Conservation (phyloP, 2,329 filamentous ascomycete genomes). For the Curvularia sp. region DNA sequence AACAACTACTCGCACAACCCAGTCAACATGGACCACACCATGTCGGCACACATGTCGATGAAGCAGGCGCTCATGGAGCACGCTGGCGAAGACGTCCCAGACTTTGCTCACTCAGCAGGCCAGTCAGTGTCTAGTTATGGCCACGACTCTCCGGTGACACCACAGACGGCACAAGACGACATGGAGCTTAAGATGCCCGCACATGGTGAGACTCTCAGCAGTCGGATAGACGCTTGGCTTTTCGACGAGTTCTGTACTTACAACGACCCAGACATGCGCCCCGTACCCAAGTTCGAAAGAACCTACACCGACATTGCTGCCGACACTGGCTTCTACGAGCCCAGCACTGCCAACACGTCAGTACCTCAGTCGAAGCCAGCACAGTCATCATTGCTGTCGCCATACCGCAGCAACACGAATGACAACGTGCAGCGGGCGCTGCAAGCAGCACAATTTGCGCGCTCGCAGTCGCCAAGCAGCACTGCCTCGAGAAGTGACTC, state of each 20-base stretch:
- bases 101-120: conserved; percentile 62
- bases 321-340: conserved; percentile 80
- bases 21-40: conserved; percentile 53
- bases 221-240: conserved; percentile 54
- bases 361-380: conserved; percentile 57
- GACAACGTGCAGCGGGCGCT: conserved; percentile 75
- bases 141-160: conserved; percentile 67
- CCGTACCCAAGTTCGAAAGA: conserved; percentile 76
- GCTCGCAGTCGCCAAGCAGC: conserved; percentile 63
- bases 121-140: conserved; percentile 68
- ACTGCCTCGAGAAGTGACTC: conserved; percentile 71
- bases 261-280: conserved; percentile 62
- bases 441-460: conserved; percentile 77
- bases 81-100: conserved; percentile 58
- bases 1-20: conserved; percentile 56
- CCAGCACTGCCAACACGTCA: conserved; percentile 64
- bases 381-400: conserved; percentile 57
- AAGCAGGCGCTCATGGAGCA: conserved; percentile 64
- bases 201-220: conserved; percentile 60
- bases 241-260: conserved; percentile 73
- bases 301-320: conserved; percentile 86
- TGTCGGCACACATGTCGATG: conserved; percentile 66
- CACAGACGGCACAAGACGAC: conserved; percentile 64
- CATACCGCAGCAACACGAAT: conserved; percentile 54
- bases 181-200: conserved; percentile 60